Evolutionary conservation across 306 rosid genomes (phyloP), one percentile per base, ranked within the genome.

Genomic region (Cucumis melo): DNA sequence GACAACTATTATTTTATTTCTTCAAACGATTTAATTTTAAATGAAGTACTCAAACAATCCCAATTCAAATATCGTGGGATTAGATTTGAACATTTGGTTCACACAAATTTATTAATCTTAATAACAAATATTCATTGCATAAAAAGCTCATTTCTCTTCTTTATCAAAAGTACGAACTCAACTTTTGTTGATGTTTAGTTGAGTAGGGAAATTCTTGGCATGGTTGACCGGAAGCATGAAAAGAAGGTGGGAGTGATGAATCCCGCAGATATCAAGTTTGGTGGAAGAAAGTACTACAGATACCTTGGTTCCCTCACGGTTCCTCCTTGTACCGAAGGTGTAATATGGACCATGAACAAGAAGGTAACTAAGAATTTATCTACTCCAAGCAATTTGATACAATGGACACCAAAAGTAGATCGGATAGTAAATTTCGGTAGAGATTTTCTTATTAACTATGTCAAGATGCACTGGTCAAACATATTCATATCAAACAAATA

Each of bases 331-430:
- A 64, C 27, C 1, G 72, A 64, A 64, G 72, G 72, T 19, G 72
- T 93, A 78, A 79, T 86, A 83, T 91, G 98, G 96, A 80, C 88
- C 55, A 81, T 91, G 3, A 84, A 81, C 56, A 88, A 75, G 73
- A 86, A 86, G 89, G 94, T 90, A 77, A 36, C 20, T 2, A 71
- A 16, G 4, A 42, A 23, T 21, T 19, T 48, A 29, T 20, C 12
- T 51, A 5, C 32, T 34, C 70, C 3, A 3, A 17, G 5, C 32
- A 7, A 65, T 12, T 74, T 53, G 19, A 56, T 27, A 46, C 15
- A 73, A 21, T 36, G 44, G 10, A 17, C 13, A 16, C 77, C 9
- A 8, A 36, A 32, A 63, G 23, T 36, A 27, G 29, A 7, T 50
- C 7, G 17, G 14, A 44, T 44, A 11, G 50, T 46, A 46, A 46